These are phyloP conservation scores for Collariella sp. DNA, from an alignment of 495 filamentous ascomycete genomes.

Conservation along the genomic window DNA sequence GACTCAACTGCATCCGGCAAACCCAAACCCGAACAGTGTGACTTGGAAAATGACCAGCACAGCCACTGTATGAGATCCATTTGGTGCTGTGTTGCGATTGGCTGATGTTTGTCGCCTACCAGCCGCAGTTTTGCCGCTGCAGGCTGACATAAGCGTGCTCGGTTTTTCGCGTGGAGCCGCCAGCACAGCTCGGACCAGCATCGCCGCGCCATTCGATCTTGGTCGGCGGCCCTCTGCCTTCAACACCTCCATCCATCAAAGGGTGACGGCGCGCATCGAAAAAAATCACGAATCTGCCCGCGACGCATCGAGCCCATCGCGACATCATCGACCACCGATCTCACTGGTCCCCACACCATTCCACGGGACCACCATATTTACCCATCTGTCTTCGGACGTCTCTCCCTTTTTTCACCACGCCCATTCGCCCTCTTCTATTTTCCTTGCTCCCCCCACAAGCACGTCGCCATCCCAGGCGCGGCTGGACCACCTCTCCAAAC, in stretches of 20 bases:
- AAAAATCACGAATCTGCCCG: slow-evolving; percentile 46
- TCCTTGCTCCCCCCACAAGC: slow-evolving; percentile 16
- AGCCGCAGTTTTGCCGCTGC: slow-evolving; percentile 10
- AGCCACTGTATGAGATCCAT: too few species aligned
- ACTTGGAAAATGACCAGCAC: background rate
- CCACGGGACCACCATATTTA: slow-evolving; percentile 19
- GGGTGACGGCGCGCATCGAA: slow-evolving; percentile 43
- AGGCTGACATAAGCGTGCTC: slow-evolving; percentile 23
- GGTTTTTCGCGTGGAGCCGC: slow-evolving; percentile 17
- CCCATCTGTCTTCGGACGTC: slow-evolving; percentile 19
- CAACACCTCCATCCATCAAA: slow-evolving; percentile 47
- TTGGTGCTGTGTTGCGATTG: background rate
- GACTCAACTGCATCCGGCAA: too few species aligned
- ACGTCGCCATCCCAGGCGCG: slow-evolving; percentile 16
- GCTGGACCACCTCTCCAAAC: slow-evolving; percentile 13
- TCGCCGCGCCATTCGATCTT: slow-evolving; percentile 37
- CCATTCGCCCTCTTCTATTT: slow-evolving; percentile 20
- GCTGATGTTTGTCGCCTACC: background rate
- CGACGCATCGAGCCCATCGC: slow-evolving; percentile 44
- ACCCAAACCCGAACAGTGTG: too few species aligned
- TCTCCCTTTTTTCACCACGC: slow-evolving; percentile 28
- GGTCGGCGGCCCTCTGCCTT: slow-evolving; percentile 40
- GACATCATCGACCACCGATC: slow-evolving; percentile 34
- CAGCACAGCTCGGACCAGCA: slow-evolving; percentile 31
- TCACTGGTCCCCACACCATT: slow-evolving; percentile 34